Conservation (phyloP, 345 rosid species). For the Sonneratia alba region DNA sequence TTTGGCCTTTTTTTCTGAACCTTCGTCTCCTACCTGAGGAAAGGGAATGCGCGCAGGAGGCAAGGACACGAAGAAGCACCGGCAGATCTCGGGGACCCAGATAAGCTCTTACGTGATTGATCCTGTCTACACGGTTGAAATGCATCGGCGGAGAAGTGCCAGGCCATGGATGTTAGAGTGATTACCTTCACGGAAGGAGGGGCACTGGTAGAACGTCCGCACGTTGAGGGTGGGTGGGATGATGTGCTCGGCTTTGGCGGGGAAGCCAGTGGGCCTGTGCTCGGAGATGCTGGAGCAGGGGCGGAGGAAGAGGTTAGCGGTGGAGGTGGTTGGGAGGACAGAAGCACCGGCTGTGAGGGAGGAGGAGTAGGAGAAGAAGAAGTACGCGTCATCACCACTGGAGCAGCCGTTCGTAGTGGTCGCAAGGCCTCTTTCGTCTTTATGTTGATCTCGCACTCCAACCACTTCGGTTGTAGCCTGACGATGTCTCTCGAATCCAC, state of each 20-base stretch:
- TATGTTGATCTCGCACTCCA: slow-evolving; percentile 10
- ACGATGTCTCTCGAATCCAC: slow-evolving; percentile 19
- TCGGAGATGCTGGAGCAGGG: not conserved
- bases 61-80: not conserved
- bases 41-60: not conserved
- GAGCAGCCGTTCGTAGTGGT: not conserved
- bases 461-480: slow-evolving; percentile 13
- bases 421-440: slow-evolving; percentile 13
- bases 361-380: not conserved
- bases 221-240: slow-evolving; percentile 11
- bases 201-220: slow-evolving; percentile 17
- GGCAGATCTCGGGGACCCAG: too few relatives aligned
- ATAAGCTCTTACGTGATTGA: too few relatives aligned
- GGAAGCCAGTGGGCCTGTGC: not conserved
- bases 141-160: not conserved
- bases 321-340: not conserved
- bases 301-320: slow-evolving; percentile 3
- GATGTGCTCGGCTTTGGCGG: slow-evolving; percentile 7
- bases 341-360: not conserved
- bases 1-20: slow-evolving; percentile 9
- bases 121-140: too few relatives aligned
- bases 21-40: slow-evolving; percentile 14
- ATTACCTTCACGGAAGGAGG: slow-evolving; percentile 18
- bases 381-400: not conserved
- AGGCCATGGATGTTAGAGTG: not conserved